Base-by-base conservation (phyloP, 2,329 filamentous ascomycete species). In the Xylariaceae sp. region DNA sequence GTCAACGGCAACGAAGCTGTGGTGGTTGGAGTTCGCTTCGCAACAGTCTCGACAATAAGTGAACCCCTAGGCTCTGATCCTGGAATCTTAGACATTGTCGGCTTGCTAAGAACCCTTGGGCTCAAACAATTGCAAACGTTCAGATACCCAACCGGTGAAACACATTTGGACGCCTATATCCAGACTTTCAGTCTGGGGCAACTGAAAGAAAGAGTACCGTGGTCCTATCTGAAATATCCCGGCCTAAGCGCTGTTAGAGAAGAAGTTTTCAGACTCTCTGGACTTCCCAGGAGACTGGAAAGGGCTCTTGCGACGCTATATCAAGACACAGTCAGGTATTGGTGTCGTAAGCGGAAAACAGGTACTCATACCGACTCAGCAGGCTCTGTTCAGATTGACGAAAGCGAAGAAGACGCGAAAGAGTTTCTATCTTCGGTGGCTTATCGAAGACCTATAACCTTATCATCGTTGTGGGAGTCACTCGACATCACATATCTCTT, bases 111-210 rank as follows among this genome's bases (percentile, higher is more conserved):
- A 33, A 13, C 14, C 1, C n/a, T 53, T 11, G 45, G 40, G 1
- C 9, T 53, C 16, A 43, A 47, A 6, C 43, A 47, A 18, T 19
- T 38, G 31, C 38, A 38, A 17, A 18, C 16, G 5, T 40, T 44
- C 6, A 33, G 2, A 28, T 60, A 61, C 36, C 51, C 46, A 16
- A 48, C 47, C 6, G 55, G 59, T 11, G 56, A 48, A 33, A 55
- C 54, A 13, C 48, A 48, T n/a, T 31, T 45, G n/a, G 51, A 59
- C 11, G 58, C 54, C 33, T 57, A 54, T 31, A 31, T 57, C n/a
- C 41, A 45, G 42, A 51, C 51, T 22, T 28, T 61, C 19, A 42
- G 34, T 28, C 2, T n/a, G 11, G 45, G 45, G 5, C 3, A 4
- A 6, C 5, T 46, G n/a, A 10, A 50, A 6, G 49, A 59, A 14